Base-by-base conservation (phyloP, 352 stramenopile genomes). In the Globisporangium radiosum region DNA sequence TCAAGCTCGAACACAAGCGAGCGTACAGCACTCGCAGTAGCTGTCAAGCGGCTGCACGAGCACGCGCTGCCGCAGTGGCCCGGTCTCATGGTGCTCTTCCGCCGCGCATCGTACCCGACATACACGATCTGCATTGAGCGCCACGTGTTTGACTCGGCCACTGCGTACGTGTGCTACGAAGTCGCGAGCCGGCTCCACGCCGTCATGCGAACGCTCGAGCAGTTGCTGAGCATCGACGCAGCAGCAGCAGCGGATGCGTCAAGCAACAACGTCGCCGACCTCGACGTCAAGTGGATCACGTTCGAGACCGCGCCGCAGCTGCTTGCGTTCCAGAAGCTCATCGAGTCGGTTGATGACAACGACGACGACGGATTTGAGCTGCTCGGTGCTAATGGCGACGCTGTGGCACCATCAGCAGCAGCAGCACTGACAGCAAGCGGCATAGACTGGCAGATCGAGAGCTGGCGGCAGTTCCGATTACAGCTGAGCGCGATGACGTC, bases 71-170 rank as follows among this genome's bases (percentile, higher is more conserved):
- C 68, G n/a, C 71, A 79, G 49, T 92, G 81, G 84, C 84, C 84
- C 5, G 84, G 84, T 0, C 54, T 94, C 39, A 72, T 94, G 55
- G 76, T 85, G 17, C 75, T 81, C 47, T 92, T 93, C 64, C 80
- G 81, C 45, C 87, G 89, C 60, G 59, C 85, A 1, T 59, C 63
- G 50, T 93, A 90, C 56, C 80, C 78, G 4, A 53, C 59, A 40
- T 90, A 90, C 60, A 52, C 65, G 53, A 63, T 85, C 13, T 54
- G 54, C 10, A 57, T 71, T 54, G 14, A 56, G 19, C 53, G 64
- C 10, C 67, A 59, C 1, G 64, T 79, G 0, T 92, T 92, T 54
- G 58, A 54, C 7, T 86, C 72, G 1, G 52, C 75, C 0, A 72
- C 87, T 62, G 71, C 68, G 25, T 88, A 84, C 49, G 69, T 88